Evolutionary conservation across 2,329 filamentous ascomycete genomes (phyloP).

Genomic region (Remersonia thermophila): DNA sequence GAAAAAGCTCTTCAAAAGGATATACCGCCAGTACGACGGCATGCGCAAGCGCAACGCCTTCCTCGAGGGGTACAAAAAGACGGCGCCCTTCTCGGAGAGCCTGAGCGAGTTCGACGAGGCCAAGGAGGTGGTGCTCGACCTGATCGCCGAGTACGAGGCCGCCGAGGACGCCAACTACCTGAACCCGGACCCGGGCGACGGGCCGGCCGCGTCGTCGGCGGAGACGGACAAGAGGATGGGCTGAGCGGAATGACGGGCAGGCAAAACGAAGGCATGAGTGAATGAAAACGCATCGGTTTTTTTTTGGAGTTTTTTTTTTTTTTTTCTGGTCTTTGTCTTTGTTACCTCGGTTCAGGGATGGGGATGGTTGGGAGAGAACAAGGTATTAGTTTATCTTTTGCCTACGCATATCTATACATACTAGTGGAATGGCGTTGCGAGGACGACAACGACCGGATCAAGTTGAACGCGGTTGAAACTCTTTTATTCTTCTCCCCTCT

Average conservation of each 20-base stretch:
- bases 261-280: too few species aligned
- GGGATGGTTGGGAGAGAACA: too few species aligned
- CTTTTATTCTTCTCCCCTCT: not conserved
- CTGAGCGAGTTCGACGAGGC: constrained; percentile 93
- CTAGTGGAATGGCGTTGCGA: too few species aligned
- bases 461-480: too few species aligned
- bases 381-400: too few species aligned
- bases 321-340: too few species aligned
- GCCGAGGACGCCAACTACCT: constrained; percentile 86
- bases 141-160: constrained; percentile 91
- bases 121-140: constrained; percentile 75
- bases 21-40: constrained; percentile 82
- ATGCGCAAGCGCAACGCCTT: constrained; percentile 96
- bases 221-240: constrained; percentile 39
- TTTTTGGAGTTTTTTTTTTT: too few species aligned
- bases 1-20: constrained; percentile 90
- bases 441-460: too few species aligned
- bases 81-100: constrained; percentile 82
- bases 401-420: too few species aligned
- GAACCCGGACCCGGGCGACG: constrained; percentile 52
- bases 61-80: constrained; percentile 91
- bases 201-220: constrained; percentile 33
- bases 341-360: too few species aligned
- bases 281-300: too few species aligned
- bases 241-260: too few species aligned